Percentiles rank a stretch among this genome's conserved stretches.
Evolutionary conservation across 108 stramenopile species (phyloP).

Genomic region (Cylindrotheca fusiformis): DNA sequence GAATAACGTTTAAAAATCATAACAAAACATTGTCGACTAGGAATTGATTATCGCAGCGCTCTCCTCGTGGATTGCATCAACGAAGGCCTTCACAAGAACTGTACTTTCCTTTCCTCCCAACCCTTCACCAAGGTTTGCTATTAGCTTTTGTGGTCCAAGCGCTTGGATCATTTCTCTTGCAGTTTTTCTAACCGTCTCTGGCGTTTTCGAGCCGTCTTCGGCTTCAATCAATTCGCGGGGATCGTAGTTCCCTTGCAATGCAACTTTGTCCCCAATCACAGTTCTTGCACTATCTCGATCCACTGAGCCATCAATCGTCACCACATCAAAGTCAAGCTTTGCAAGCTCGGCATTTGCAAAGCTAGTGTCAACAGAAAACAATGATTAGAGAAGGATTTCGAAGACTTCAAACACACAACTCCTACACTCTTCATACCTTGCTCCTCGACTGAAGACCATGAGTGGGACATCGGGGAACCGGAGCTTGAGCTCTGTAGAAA

Average conservation of each 20-base stretch:
- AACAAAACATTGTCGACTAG: not conserved
- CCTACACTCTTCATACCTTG: constrained; percentile 21
- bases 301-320: constrained; percentile 90
- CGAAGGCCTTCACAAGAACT: constrained; percentile 79
- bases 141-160: constrained; percentile 84
- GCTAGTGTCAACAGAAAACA: constrained; percentile 11
- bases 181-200: constrained; percentile 67
- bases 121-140: constrained; percentile 96
- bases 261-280: constrained; percentile 52
- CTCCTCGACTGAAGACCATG: constrained; percentile 92
- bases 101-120: constrained; percentile 92
- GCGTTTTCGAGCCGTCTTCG: constrained; percentile 55
- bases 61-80: constrained; percentile 87
- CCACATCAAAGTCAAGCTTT: constrained; percentile 83
- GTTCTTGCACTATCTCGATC: constrained; percentile 61
- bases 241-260: constrained; percentile 92
- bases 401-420: not conserved
- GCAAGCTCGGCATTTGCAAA: constrained; percentile 69
- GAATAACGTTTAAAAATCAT: too few species aligned
- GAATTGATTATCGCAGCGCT: constrained; percentile 83
- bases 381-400: not conserved
- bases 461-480: constrained; percentile 89
- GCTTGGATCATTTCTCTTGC: constrained; percentile 73
- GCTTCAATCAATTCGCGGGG: constrained; percentile 66
- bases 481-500: constrained; percentile 68